A percentile compares a stretch with the other conserved stretches of the same genome.
Conservation (phyloP, 352 stramenopile species). For the Globisporangium splendens region DNA sequence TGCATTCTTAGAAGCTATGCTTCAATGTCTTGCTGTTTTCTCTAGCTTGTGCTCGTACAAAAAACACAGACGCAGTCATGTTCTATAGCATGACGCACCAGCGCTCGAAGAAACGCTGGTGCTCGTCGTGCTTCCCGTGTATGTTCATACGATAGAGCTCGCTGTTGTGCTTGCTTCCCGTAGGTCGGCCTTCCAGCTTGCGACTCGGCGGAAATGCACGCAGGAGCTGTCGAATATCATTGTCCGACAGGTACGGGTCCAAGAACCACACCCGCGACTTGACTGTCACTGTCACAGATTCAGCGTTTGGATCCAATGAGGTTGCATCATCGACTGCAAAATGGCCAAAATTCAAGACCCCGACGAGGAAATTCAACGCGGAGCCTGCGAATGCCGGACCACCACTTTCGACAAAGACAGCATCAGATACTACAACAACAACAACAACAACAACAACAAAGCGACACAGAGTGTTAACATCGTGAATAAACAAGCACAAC, state of each 20-base stretch:
- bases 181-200: slow-evolving; percentile 45
- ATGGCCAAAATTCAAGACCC: slow-evolving; percentile 63
- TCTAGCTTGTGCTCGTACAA: no score
- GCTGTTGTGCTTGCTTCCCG: slow-evolving; percentile 38
- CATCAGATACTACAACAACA: slow-evolving; percentile 61
- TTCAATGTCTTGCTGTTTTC: no score
- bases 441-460: not conserved
- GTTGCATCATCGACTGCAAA: slow-evolving; percentile 5
- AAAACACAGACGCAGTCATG: not conserved
- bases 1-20: not conserved
- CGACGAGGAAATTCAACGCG: slow-evolving; percentile 45
- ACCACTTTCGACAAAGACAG: slow-evolving; percentile 70
- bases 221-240: slow-evolving; percentile 53
- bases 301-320: not conserved
- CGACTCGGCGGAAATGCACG: slow-evolving; percentile 32
- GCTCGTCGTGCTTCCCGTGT: slow-evolving; percentile 54
- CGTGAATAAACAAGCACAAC: not conserved
- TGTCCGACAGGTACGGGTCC: slow-evolving; percentile 73
- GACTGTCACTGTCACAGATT: slow-evolving; percentile 11
- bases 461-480: not conserved
- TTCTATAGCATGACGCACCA: slow-evolving; percentile 68
- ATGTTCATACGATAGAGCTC: slow-evolving; percentile 50
- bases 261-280: slow-evolving; percentile 57
- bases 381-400: slow-evolving; percentile 48
- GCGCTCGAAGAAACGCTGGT: slow-evolving; percentile 51